Percentiles rank a stretch among this genome's conserved stretches.
Conservation (phyloP, 257 asterid species). For the Avicennia marina region DNA sequence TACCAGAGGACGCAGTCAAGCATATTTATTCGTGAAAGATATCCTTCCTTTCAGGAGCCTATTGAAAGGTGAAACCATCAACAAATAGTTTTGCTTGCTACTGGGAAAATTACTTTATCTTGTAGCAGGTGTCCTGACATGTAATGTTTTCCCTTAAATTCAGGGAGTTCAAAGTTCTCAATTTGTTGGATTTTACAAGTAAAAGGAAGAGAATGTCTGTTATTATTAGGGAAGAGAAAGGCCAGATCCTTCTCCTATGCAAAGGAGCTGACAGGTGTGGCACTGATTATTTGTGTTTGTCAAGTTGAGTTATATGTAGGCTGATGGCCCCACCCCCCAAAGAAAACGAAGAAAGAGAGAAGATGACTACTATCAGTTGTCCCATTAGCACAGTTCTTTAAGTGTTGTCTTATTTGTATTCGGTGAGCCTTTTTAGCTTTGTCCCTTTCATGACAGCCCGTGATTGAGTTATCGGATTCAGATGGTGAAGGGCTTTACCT, state of each 20-base stretch:
- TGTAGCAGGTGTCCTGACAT: slow-evolving; percentile 15
- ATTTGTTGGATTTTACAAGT: slow-evolving; percentile 96
- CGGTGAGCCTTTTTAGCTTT: not conserved
- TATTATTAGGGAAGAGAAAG: slow-evolving; percentile 68
- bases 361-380: not conserved
- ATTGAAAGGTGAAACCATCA: slow-evolving; percentile 59
- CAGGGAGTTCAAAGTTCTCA: slow-evolving; percentile 97
- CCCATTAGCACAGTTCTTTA: not conserved
- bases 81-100: slow-evolving; percentile 5
- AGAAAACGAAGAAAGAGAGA: not conserved
- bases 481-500: not conserved
- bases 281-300: slow-evolving; percentile 2
- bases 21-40: slow-evolving; percentile 69
- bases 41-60: slow-evolving; percentile 66
- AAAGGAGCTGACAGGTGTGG: slow-evolving; percentile 98
- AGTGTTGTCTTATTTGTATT: not conserved
- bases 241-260: slow-evolving; percentile 81
- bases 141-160: slow-evolving; percentile 13
- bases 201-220: slow-evolving; percentile 99
- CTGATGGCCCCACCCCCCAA: not conserved
- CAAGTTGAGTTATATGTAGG: not conserved
- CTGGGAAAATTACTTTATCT: not conserved
- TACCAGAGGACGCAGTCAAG: slow-evolving; percentile 87
- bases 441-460: not conserved
- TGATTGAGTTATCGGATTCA: not conserved